These are phyloP conservation scores for Fraxinus sp. DNA, from an alignment of 305 asterid genomes.

Conservation along the genomic window DNA sequence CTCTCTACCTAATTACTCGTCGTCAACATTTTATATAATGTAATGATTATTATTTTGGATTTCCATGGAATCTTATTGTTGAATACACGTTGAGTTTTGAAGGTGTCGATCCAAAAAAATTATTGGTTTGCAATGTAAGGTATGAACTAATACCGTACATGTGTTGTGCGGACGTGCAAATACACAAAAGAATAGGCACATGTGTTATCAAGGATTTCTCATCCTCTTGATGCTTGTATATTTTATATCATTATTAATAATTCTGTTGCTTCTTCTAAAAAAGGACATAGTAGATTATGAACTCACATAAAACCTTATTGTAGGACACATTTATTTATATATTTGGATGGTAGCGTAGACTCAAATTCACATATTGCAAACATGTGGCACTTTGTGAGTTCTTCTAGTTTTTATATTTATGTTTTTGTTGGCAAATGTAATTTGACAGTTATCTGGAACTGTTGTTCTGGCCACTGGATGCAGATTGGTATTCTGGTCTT, in stretches of 20 bases:
- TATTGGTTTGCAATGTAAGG: slow-evolving; percentile 81
- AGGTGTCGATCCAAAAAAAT: slow-evolving; percentile 73
- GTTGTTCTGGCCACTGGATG: slow-evolving; percentile 98
- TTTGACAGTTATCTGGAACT: slow-evolving; percentile 34
- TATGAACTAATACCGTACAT: slow-evolving; percentile 27
- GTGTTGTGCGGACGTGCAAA: neutral
- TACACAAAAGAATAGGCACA: neutral
- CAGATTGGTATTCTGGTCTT: slow-evolving; percentile 73
- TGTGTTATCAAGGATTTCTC: neutral
- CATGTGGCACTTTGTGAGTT: slow-evolving; percentile 9
- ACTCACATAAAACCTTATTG: neutral
- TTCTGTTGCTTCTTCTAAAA: neutral
- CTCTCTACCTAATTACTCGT: neutral
- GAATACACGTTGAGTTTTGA: slow-evolving; percentile 63
- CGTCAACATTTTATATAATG: neutral
- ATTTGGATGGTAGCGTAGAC: neutral
- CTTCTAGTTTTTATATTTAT: slow-evolving; percentile 17
- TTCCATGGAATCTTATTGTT: slow-evolving; percentile 20
- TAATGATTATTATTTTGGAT: slow-evolving; percentile 19
- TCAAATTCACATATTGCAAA: neutral
- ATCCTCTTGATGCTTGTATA: neutral
- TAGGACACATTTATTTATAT: slow-evolving; percentile 13
- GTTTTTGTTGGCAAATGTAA: slow-evolving; percentile 24
- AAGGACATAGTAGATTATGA: neutral
- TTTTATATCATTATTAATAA: slow-evolving; percentile 1